These are phyloP conservation scores for Silene noctiflora DNA, from an alignment of 179 eudicot species.

Conservation along the genomic window DNA sequence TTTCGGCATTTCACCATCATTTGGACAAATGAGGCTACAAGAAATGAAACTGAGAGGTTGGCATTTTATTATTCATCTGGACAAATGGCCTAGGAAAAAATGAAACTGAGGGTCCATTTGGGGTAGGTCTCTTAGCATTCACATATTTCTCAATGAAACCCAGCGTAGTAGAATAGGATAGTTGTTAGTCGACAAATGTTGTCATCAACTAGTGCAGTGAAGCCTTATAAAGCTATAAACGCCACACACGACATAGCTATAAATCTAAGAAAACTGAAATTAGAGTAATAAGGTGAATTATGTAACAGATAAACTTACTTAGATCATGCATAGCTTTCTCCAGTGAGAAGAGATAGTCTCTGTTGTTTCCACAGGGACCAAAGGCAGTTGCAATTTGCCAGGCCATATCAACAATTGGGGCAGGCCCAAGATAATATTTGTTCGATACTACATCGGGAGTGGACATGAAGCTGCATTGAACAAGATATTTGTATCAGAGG, in stretches of 20 bases:
- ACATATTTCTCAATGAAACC: no score
- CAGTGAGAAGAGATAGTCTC: slow-evolving; percentile 75
- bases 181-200: no score
- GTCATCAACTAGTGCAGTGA: no score
- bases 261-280: neutral
- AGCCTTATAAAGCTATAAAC: neutral
- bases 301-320: slow-evolving; percentile 37
- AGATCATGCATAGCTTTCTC: slow-evolving; percentile 81
- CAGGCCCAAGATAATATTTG: slow-evolving; percentile 90
- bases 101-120: no score
- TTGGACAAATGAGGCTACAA: no score
- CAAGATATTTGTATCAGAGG: neutral
- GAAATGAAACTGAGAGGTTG: no score
- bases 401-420: slow-evolving; percentile 88
- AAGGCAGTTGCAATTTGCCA: slow-evolving; percentile 92
- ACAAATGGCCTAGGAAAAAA: no score
- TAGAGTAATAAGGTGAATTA: neutral
- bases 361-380: slow-evolving; percentile 95
- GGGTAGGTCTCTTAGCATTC: no score
- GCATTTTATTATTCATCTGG: no score
- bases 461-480: slow-evolving; percentile 61
- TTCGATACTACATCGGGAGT: slow-evolving; percentile 69
- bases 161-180: no score
- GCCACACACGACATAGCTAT: neutral
- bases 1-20: no score